phyloP scores from a whole-genome alignment of 768 basidiomycete genomes.

The Terana coerulea region DNA sequence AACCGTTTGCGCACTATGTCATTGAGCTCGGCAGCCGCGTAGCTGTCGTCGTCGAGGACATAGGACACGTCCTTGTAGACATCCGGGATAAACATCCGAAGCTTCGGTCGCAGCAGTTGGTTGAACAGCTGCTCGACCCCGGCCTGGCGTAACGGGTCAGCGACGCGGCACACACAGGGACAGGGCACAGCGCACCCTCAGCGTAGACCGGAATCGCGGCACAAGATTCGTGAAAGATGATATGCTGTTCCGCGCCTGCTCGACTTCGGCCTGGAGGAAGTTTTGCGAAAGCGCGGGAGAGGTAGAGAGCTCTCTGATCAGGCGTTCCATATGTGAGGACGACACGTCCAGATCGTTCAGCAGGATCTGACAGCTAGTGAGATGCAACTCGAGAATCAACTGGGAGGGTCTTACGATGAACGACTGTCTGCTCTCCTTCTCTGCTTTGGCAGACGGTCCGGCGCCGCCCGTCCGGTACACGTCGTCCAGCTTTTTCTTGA shows the following conservation, averaged over 20 bases:
- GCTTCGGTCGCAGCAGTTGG: slow-evolving; percentile 82
- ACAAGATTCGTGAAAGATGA: slow-evolving; percentile 50
- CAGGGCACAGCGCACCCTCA: slow-evolving; percentile 53
- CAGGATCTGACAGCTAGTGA: slow-evolving; percentile 56
- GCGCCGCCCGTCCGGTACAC: slow-evolving; percentile 61
- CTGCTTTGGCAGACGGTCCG: slow-evolving; percentile 50
- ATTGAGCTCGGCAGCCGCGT: slow-evolving; percentile 77
- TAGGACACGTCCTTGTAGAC: slow-evolving; percentile 91
- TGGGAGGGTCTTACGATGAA: slow-evolving; percentile 72
- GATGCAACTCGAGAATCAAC: background rate
- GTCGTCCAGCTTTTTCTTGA: slow-evolving; percentile 84
- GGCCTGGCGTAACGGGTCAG: slow-evolving; percentile 38
- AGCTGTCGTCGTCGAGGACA: slow-evolving; percentile 83
- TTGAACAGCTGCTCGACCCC: slow-evolving; percentile 96
- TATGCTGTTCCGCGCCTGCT: slow-evolving; percentile 44
- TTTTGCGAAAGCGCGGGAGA: slow-evolving; percentile 59
- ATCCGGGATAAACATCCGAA: slow-evolving; percentile 81
- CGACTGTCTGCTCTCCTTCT: slow-evolving; percentile 71
- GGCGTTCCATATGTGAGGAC: slow-evolving; percentile 80
- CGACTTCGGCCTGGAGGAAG: slow-evolving; percentile 58
- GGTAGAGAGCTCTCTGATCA: slow-evolving; percentile 61
- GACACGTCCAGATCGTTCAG: slow-evolving; percentile 96
- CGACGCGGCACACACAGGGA: background rate
- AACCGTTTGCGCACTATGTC: slow-evolving; percentile 90
- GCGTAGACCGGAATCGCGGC: slow-evolving; percentile 62